These are phyloP conservation scores for Dendrobium huoshanense DNA, from an alignment of 106 monocot species.

Conservation along the genomic window DNA sequence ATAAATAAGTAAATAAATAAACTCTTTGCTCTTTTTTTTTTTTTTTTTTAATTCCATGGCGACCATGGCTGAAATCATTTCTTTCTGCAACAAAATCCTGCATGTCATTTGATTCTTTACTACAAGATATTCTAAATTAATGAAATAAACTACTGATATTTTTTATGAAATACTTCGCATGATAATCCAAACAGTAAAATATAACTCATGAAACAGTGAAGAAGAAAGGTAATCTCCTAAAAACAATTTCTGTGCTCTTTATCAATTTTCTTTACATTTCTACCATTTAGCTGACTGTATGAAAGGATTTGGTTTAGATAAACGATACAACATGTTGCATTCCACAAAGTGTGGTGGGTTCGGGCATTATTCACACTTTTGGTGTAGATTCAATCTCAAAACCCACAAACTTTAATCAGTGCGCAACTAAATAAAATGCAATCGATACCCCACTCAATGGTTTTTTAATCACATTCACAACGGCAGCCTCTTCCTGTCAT, in stretches of 20 bases:
- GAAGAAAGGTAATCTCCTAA: too few species aligned
- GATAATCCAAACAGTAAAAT: too few species aligned
- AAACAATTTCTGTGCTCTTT: neutral
- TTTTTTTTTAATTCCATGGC: too few species aligned
- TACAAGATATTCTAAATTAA: too few species aligned
- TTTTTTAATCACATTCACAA: neutral
- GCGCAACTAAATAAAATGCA: neutral
- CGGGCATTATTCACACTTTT: neutral
- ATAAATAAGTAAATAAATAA: too few species aligned
- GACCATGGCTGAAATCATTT: too few species aligned
- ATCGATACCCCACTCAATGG: neutral
- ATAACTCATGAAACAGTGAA: too few species aligned
- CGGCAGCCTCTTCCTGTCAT: neutral
- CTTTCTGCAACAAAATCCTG: too few species aligned
- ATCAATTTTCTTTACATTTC: neutral
- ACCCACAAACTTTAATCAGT: neutral
- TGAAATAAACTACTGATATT: too few species aligned
- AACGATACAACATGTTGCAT: neutral
- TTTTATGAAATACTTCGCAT: too few species aligned
- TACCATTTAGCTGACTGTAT: neutral
- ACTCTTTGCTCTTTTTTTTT: too few species aligned
- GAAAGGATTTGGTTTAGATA: neutral
- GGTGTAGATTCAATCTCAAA: neutral
- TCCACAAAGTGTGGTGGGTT: neutral
- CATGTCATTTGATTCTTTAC: too few species aligned